A percentile compares a stretch with the other conserved stretches of the same genome.
Conservation (phyloP, 345 rosid genomes). For the Cardamine occulta region DNA sequence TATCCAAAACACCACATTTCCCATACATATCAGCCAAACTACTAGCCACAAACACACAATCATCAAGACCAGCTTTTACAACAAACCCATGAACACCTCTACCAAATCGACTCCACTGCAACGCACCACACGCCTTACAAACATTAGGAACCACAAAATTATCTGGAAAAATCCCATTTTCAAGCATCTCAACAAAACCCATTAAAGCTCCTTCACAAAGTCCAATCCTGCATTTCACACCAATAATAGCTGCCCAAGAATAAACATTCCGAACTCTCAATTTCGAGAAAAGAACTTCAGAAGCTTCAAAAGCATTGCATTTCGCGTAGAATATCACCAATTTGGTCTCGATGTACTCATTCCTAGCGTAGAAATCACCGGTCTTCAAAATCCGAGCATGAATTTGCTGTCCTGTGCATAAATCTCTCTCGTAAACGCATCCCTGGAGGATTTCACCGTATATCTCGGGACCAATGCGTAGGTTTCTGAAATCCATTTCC, state of each 20-base stretch:
- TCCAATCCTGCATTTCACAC: slow-evolving; percentile 66
- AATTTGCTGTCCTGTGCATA: slow-evolving; percentile 64
- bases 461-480: slow-evolving; percentile 60
- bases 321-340: slow-evolving; percentile 69
- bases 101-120: slow-evolving; percentile 58
- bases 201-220: slow-evolving; percentile 53
- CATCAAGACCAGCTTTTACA: slow-evolving; percentile 55
- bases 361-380: slow-evolving; percentile 57
- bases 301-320: slow-evolving; percentile 55
- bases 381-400: slow-evolving; percentile 73
- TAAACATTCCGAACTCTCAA: slow-evolving; percentile 59
- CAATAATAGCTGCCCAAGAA: slow-evolving; percentile 88
- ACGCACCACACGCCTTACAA: slow-evolving; percentile 72
- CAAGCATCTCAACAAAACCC: slow-evolving; percentile 63
- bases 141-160: slow-evolving; percentile 77
- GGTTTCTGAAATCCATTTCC: slow-evolving; percentile 52
- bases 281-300: slow-evolving; percentile 52
- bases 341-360: slow-evolving; percentile 73
- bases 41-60: slow-evolving; percentile 74
- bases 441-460: slow-evolving; percentile 77
- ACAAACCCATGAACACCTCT: slow-evolving; percentile 74
- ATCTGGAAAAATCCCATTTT: slow-evolving; percentile 61
- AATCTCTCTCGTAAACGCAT: slow-evolving; percentile 63
- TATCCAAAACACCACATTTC: slow-evolving; percentile 60
- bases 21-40: slow-evolving; percentile 72